phyloP scores from a whole-genome alignment of 2,329 filamentous ascomycete genomes.

The Fusarium sp. region DNA sequence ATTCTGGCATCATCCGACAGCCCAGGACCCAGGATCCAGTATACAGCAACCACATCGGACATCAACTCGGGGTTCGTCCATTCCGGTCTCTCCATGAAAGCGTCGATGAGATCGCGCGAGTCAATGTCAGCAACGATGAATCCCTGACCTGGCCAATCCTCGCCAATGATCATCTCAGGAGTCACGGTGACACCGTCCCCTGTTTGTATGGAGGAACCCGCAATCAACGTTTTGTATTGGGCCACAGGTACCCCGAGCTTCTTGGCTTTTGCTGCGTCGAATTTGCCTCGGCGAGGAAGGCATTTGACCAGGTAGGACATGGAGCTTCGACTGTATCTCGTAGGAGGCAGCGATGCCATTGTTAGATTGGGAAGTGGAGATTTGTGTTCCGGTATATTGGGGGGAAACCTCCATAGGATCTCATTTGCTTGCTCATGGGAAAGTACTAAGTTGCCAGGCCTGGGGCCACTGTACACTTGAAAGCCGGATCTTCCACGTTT shows the following conservation, averaged over 20 bases:
- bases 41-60: conserved; percentile 72
- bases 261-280: conserved; percentile 73
- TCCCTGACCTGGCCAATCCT: conserved; percentile 74
- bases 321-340: conserved; percentile 72
- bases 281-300: conserved; percentile 82
- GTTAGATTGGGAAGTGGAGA: conserved; percentile 32
- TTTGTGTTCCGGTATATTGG: conserved; percentile 20
- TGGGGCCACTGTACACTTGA: conserved; percentile 76
- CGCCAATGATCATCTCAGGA: conserved; percentile 86
- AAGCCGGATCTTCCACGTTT: conserved; percentile 71
- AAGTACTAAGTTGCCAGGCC: conserved; percentile 35
- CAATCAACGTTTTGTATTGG: conserved; percentile 70
- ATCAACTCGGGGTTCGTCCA: conserved; percentile 75
- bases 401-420: conserved; percentile 47
- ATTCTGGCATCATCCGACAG: conserved; percentile 73
- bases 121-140: conserved; percentile 86
- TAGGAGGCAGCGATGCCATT: conserved; percentile 71
- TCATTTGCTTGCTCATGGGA: conserved; percentile 31
- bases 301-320: conserved; percentile 89
- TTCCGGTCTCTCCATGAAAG: conserved; percentile 77
- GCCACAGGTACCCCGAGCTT: conserved; percentile 70
- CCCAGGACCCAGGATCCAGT: conserved; percentile 84
- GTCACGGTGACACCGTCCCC: conserved; percentile 77
- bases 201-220: conserved; percentile 72
- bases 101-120: conserved; percentile 74